Evolutionary conservation across 2,329 filamentous ascomycete genomes (phyloP).

Genomic region (Stemphylium beticola): DNA sequence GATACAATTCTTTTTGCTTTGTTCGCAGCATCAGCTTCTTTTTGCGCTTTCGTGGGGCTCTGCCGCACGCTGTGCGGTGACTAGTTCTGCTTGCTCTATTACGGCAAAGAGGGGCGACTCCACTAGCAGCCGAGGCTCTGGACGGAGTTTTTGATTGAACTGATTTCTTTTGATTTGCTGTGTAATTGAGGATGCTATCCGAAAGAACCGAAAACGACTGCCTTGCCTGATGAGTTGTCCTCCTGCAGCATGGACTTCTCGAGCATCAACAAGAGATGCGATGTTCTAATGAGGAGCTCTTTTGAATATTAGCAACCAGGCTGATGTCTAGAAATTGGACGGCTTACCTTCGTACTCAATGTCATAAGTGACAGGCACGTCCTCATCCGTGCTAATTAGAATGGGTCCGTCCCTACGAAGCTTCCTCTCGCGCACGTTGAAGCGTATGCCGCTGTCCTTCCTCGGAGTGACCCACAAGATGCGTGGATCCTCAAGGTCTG

Average conservation of each 20-base stretch:
- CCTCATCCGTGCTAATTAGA: conserved; percentile 64
- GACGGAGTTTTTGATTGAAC: background rate
- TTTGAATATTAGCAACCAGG: background rate
- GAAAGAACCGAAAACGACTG: conserved; percentile 67
- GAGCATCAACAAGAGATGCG: conserved; percentile 54
- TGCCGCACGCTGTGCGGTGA: background rate
- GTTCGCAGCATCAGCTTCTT: background rate
- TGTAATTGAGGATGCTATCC: conserved; percentile 21
- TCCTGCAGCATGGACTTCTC: conserved; percentile 70
- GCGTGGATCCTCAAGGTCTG: conserved; percentile 20
- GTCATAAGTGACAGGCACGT: conserved; percentile 71
- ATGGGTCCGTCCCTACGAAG: conserved; percentile 58
- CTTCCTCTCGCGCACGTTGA: conserved; percentile 65
- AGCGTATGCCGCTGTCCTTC: conserved; percentile 70
- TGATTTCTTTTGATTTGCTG: conserved; percentile 1
- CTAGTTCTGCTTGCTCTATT: conserved; percentile 5
- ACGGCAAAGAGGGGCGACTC: conserved; percentile 5
- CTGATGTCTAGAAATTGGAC: conserved; percentile 22
- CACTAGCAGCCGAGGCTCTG: conserved; percentile 6
- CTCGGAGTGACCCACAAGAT: conserved; percentile 73
- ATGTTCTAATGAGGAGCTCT: conserved; percentile 44
- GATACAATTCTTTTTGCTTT: conserved; percentile 11
- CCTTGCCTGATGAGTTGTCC: conserved; percentile 66
- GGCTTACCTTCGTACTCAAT: conserved; percentile 72
- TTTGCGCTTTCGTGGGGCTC: background rate